Evolutionary conservation across 306 rosid species (phyloP).

Genomic region (Vigna radiata): DNA sequence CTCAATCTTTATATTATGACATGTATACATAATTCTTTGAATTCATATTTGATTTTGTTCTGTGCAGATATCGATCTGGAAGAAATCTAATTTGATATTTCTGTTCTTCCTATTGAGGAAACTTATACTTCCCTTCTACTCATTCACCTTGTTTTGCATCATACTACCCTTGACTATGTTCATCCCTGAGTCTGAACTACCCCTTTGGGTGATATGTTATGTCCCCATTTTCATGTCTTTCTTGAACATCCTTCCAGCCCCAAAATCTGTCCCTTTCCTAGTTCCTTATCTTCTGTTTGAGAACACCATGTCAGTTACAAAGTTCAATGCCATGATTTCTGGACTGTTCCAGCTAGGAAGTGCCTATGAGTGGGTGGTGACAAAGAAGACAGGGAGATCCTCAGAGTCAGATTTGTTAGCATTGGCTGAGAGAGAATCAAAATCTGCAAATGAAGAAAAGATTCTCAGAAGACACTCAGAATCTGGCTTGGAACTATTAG

Average conservation of each 20-base stretch:
- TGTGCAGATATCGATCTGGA: conserved; percentile 84
- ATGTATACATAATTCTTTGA: neutral
- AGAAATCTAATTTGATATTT: conserved; percentile 88
- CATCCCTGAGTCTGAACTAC: conserved; percentile 92
- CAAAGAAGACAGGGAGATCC: conserved; percentile 95
- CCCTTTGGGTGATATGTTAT: conserved; percentile 97
- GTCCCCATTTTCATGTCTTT: conserved; percentile 91
- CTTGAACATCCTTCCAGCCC: conserved; percentile 94
- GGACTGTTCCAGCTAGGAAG: conserved; percentile 96
- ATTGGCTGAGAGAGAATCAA: conserved; percentile 80
- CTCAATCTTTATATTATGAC: neutral
- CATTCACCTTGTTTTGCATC: conserved; percentile 94
- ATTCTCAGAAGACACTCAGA: conserved; percentile 81
- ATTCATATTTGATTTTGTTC: conserved; percentile 12
- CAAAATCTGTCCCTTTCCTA: conserved; percentile 90
- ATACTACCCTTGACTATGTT: conserved; percentile 97
- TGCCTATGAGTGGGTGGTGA: conserved; percentile 97
- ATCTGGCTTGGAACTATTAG: conserved; percentile 75
- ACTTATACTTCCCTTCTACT: conserved; percentile 94
- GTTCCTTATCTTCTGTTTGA: conserved; percentile 95
- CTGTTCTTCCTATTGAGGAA: conserved; percentile 94
- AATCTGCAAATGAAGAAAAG: conserved; percentile 74
- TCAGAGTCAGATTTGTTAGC: conserved; percentile 91
- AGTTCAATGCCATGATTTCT: conserved; percentile 98
- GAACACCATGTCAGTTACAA: conserved; percentile 99